Evolutionary conservation across 2,329 filamentous ascomycete genomes (phyloP).

Genomic region (Hymenoscyphus linearis): DNA sequence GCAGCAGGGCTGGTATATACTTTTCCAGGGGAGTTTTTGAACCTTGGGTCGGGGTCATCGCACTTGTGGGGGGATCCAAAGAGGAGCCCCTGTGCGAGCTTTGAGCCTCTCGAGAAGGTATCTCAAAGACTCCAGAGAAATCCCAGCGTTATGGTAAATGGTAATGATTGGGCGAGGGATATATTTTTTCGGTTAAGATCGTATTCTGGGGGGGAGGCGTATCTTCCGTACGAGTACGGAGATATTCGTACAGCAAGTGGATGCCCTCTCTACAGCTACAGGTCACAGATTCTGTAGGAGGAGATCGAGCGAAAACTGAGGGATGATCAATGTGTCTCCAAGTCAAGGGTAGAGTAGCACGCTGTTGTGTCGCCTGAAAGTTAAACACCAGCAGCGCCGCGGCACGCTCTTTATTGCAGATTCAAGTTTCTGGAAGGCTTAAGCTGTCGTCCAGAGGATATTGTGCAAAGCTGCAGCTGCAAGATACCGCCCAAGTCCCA

Average conservation of each 20-base stretch:
- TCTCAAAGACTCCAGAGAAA: not conserved
- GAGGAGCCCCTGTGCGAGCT: not conserved
- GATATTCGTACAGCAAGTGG: not conserved
- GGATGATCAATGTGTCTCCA: conserved; percentile 46
- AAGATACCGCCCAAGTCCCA: not conserved
- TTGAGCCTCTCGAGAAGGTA: not conserved
- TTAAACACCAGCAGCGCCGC: not conserved
- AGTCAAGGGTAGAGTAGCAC: conserved; percentile 27
- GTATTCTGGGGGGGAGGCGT: not conserved
- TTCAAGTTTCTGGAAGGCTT: not conserved
- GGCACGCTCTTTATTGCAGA: not conserved
- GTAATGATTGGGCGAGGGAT: not conserved
- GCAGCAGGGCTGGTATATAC: conserved; percentile 1
- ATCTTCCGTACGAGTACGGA: not conserved
- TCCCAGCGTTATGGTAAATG: conserved; percentile 1
- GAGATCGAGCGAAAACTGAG: conserved; percentile 64
- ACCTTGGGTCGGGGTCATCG: not conserved
- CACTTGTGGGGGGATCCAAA: not conserved
- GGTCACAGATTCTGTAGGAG: conserved; percentile 35
- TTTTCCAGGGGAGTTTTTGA: not conserved
- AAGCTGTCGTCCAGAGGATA: not conserved
- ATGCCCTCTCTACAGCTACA: not conserved
- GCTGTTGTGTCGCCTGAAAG: not conserved
- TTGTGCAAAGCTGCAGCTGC: not conserved
- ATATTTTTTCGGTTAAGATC: not conserved